Percentiles rank a stretch among this genome's conserved stretches.
Evolutionary conservation across 306 rosid genomes (phyloP).

Genomic region (Sicyos edulis): DNA sequence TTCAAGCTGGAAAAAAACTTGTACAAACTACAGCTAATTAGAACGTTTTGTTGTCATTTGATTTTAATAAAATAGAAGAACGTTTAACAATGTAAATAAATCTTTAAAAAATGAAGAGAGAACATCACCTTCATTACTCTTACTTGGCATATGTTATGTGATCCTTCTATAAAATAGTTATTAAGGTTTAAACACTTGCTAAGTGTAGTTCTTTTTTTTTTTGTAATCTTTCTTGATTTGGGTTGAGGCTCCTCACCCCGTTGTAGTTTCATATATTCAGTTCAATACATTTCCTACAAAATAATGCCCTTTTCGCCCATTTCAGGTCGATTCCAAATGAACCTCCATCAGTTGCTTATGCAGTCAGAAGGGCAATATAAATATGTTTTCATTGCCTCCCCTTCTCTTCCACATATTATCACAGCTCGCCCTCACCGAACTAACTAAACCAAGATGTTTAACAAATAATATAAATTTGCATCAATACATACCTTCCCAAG

Average conservation of each 20-base stretch:
- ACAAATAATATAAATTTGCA: background rate
- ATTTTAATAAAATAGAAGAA: too few relatives aligned
- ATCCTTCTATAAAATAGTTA: background rate
- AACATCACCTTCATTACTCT: background rate
- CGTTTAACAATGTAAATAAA: too few relatives aligned
- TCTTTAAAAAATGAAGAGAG: background rate
- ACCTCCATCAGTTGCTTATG: background rate
- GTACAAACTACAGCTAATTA: too few relatives aligned
- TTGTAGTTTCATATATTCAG: background rate
- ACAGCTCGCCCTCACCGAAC: background rate
- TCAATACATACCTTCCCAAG: constrained; percentile 71
- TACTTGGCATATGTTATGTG: background rate
- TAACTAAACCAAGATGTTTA: background rate
- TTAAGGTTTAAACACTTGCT: background rate
- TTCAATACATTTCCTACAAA: background rate
- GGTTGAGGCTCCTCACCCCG: too few relatives aligned
- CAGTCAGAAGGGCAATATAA: background rate
- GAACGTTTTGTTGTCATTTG: too few relatives aligned
- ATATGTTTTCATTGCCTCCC: background rate
- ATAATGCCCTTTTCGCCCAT: background rate
- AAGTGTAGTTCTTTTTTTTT: background rate
- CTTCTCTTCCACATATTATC: background rate
- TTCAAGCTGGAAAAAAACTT: too few relatives aligned
- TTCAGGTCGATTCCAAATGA: background rate
- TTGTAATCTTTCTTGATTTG: background rate